Conservation (phyloP, 768 basidiomycete species). For the Tulasnella sp. region DNA sequence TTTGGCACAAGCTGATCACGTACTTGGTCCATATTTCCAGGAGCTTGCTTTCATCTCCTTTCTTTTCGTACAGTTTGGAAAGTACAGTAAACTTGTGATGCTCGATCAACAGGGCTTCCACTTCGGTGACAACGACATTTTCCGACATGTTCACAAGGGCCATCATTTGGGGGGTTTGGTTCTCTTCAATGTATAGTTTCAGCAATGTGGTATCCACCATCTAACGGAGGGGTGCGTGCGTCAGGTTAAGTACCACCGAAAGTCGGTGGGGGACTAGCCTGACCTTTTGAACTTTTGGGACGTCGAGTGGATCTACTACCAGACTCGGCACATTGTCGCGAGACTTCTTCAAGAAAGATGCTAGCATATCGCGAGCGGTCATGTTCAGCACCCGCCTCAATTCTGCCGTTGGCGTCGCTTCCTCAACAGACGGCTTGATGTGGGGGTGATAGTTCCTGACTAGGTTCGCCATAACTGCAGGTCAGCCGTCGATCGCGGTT, state of each 20-base stretch:
- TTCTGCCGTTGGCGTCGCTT: slow-evolving; percentile 66
- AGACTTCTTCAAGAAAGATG: slow-evolving; percentile 60
- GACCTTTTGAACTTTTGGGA: neutral
- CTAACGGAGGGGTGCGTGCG: slow-evolving; percentile 40
- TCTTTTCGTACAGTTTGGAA: slow-evolving; percentile 55
- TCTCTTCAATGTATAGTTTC: slow-evolving; percentile 63
- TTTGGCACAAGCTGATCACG: slow-evolving; percentile 32
- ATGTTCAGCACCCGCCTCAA: slow-evolving; percentile 57
- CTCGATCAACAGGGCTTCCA: slow-evolving; percentile 53
- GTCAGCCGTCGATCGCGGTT: slow-evolving; percentile 46
- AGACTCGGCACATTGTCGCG: slow-evolving; percentile 36
- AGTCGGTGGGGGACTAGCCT: neutral
- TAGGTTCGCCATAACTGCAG: slow-evolving; percentile 79
- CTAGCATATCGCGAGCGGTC: slow-evolving; percentile 73
- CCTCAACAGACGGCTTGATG: slow-evolving; percentile 61
- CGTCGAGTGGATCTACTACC: neutral
- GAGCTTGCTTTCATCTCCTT: slow-evolving; percentile 56
- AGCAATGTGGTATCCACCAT: slow-evolving; percentile 76
- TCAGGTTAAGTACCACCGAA: neutral
- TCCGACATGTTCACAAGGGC: slow-evolving; percentile 54
- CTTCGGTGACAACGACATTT: slow-evolving; percentile 52
- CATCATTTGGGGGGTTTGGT: slow-evolving; percentile 59
- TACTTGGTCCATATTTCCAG: slow-evolving; percentile 67
- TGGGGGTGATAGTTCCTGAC: slow-evolving; percentile 90
- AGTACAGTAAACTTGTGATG: slow-evolving; percentile 58